phyloP scores from a whole-genome alignment of 1,139 yeast genomes.

The Blastobotrys serpentis region DNA sequence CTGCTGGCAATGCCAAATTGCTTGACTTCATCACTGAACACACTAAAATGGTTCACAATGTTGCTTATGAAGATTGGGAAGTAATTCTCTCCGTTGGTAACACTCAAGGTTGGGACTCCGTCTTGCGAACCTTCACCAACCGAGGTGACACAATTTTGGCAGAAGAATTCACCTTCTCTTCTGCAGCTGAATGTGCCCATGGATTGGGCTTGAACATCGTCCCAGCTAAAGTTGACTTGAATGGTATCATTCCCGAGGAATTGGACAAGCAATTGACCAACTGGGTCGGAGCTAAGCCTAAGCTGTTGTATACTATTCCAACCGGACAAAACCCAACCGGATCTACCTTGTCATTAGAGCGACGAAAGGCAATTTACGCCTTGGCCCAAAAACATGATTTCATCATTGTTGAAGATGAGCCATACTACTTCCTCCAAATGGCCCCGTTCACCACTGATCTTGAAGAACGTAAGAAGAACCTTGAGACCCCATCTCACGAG shows the following conservation, averaged over 20 bases:
- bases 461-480: conserved; percentile 35
- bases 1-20: conserved; percentile 76
- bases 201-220: conserved; percentile 68
- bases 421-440: conserved; percentile 92
- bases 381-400: conserved; percentile 78
- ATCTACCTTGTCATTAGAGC: conserved; percentile 64
- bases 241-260: conserved; percentile 75
- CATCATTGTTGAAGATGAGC: conserved; percentile 85
- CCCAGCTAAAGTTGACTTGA: conserved; percentile 75
- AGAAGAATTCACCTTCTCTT: conserved; percentile 77
- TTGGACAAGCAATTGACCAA: conserved; percentile 60
- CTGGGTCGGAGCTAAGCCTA: conserved; percentile 76
- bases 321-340: conserved; percentile 98
- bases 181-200: conserved; percentile 79
- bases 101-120: conserved; percentile 86
- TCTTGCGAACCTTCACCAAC: conserved; percentile 73
- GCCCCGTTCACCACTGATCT: conserved; percentile 49
- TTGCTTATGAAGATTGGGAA: conserved; percentile 70
- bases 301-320: conserved; percentile 77
- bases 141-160: conserved; percentile 78
- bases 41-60: conserved; percentile 61
- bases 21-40: conserved; percentile 71
- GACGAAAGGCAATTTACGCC: conserved; percentile 70
- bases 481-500: conserved; percentile 36
- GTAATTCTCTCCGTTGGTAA: conserved; percentile 67